Evolutionary conservation across 2,329 filamentous ascomycete genomes (phyloP).

Genomic region (Fusarium sp.): DNA sequence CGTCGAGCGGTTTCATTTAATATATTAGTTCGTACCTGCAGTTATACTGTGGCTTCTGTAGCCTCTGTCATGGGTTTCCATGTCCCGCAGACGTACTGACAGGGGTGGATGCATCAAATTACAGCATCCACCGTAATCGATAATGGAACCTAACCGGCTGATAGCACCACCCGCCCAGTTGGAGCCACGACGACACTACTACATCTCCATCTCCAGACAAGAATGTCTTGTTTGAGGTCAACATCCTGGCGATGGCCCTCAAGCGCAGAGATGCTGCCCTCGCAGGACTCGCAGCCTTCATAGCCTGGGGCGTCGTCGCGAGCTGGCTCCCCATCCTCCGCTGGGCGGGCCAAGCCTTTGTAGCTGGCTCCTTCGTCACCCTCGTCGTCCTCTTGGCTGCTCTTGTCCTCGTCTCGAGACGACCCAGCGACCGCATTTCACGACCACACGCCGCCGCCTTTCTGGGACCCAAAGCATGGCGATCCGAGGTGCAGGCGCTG

Average conservation of each 20-base stretch:
- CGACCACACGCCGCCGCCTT: conserved; percentile 64
- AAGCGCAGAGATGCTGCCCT: conserved; percentile 75
- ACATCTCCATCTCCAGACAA: conserved; percentile 36
- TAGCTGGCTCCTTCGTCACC: conserved; percentile 69
- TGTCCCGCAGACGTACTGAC: conserved; percentile 27
- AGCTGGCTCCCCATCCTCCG: conserved; percentile 84
- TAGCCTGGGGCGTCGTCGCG: conserved; percentile 87
- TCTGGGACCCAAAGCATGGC: conserved; percentile 70
- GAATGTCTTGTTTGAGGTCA: conserved; percentile 46
- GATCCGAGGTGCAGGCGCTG: conserved; percentile 71
- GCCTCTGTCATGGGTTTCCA: conserved; percentile 30
- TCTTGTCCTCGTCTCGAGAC: conserved; percentile 62
- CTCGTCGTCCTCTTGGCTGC: conserved; percentile 63
- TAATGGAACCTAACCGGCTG: conserved; percentile 29
- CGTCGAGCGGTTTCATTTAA: background rate
- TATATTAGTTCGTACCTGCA: conserved; percentile 17
- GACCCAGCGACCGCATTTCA: conserved; percentile 52
- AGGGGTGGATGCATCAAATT: conserved; percentile 36
- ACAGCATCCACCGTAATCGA: conserved; percentile 41
- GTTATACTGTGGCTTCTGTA: conserved; percentile 3
- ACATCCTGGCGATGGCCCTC: conserved; percentile 67
- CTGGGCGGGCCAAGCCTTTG: conserved; percentile 85
- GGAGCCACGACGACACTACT: conserved; percentile 37
- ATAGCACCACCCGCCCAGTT: conserved; percentile 32
- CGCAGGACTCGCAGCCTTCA: conserved; percentile 72